Evolutionary conservation across 257 asterid species (phyloP), one percentile per base, ranked within the genome.

Genomic region (Solanum appendiculatum): DNA sequence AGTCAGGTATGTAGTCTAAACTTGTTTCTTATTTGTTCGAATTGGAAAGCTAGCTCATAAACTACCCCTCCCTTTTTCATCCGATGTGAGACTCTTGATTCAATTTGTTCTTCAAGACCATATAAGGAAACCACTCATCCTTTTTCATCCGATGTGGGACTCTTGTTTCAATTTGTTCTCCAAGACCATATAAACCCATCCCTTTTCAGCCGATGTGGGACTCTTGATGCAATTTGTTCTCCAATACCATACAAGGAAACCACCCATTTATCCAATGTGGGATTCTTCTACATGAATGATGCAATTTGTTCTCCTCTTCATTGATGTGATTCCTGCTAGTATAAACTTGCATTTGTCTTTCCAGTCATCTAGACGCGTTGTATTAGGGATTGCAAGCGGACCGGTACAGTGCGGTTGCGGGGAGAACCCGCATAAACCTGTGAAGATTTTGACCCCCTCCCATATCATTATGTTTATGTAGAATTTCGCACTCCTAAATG

Each of bases 1-100:
- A 94, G 94, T 88, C 98, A 95, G 96, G 98, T 94, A 88, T 80
- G 58, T 25, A 33, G 33, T 40, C 64, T 85, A 18, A 9, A 48
- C 85, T 5, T 29, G 14, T 46, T 80, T 80, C 68, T 51, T 15
- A 46, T 33, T 80, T 80, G 85, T 46, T 29, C 8, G 27, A 29
- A 46, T 70, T 66, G 37, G 27, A 64, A 12, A 64, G 36, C 31
- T 60, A 60, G 25, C 10, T 15, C 25, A 33, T 69, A 16, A 69
- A 31, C 25, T 48, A 36, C 29, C 27, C 29, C 14, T 72, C 16
- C 80, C 46, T 31, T 72, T 72, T 34, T 34, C 46, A 34, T 34
- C 27, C 29, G 9, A 36, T 5, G 8, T 72, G 42, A 42, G 48
- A 34, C 80, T 72, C 13, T 18, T 72, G 46, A 80, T 46, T 29